Base-by-base conservation (phyloP, 2,329 filamentous ascomycete genomes). In the Cercospora sesami region DNA sequence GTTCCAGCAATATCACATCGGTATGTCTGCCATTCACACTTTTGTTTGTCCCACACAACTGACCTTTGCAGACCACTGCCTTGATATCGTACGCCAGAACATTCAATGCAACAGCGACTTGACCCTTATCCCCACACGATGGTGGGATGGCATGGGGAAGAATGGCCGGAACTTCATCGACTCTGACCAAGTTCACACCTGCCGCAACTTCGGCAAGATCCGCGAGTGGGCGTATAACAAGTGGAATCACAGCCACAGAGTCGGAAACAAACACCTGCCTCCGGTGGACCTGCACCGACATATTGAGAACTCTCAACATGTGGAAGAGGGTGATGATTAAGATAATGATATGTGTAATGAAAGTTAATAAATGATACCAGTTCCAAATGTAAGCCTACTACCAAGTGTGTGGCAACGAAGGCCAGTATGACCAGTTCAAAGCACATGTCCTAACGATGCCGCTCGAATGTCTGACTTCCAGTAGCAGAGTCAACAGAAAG, bases 41-140 rank as follows among this genome's bases (percentile, higher is more conserved):
- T 18, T 4, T 31, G 1, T 7, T 1, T 16, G 8, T 21, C 14
- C 8, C 10, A 14, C 16, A 8, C 21, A 12, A 18, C 63, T 65
- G 26, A 60, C 55, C 31, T 26, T 31, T 23, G 7, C 10, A 62
- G 63, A 62, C 2, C 73, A 74, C 60, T 74, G 73, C 36, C 58
- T 74, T n/a, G 71, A 74, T 30, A 67, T 69, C 53, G 51, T 74
- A 1, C 64, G 73, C 9, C 72, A 74, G 61, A 60, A 67, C 8
- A 61, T 71, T 1, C 68, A 70, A 62, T 74, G 73, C 63, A 63
- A 71, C 33, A 66, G 48, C n/a, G 73, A 73, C 39, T 62, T 74
- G 12, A 72, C 72, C 7, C 70, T 71, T 9, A 65, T 71, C 23
- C 69, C 72, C 1, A 67, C 68, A 12, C 66, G 68, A 16, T 73